A percentile compares a stretch with the other conserved stretches of the same genome.
Conservation (phyloP, 306 rosid genomes). For the Cucumis sativus region DNA sequence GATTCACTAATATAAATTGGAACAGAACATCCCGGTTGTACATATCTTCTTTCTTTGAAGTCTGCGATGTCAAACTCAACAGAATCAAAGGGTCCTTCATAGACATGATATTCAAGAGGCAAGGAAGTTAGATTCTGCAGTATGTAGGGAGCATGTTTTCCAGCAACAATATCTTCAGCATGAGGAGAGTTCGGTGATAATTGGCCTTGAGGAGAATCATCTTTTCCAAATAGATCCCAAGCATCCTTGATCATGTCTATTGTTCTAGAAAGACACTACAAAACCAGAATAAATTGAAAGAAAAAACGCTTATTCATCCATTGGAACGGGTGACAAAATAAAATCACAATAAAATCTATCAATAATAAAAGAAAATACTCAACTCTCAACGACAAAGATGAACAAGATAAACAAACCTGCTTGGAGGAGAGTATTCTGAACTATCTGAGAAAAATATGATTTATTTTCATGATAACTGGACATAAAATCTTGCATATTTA, state of each 20-base stretch:
- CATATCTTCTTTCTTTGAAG: slow-evolving; percentile 32
- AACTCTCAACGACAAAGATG: not conserved
- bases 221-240: slow-evolving; percentile 29
- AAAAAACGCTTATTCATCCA: not conserved
- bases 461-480: not conserved
- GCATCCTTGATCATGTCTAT: slow-evolving; percentile 58
- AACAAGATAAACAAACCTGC: not conserved
- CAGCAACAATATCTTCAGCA: slow-evolving; percentile 34
- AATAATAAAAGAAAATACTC: not conserved
- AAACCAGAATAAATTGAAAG: slow-evolving; percentile 4
- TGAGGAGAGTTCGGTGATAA: slow-evolving; percentile 24
- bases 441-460: not conserved
- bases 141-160: slow-evolving; percentile 73
- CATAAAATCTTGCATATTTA: not conserved
- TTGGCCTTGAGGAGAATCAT: slow-evolving; percentile 35
- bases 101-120: slow-evolving; percentile 47
- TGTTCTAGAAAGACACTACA: slow-evolving; percentile 71
- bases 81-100: slow-evolving; percentile 33
- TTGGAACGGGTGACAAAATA: not conserved
- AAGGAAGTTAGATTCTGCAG: slow-evolving; percentile 81
- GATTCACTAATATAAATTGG: slow-evolving; percentile 61
- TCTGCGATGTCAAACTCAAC: slow-evolving; percentile 28
- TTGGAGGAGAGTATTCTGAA: not conserved
- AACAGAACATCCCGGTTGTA: slow-evolving; percentile 65
- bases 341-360: not conserved